Base-by-base conservation (phyloP, 1,284 basidiomycete genomes). In the Ceratobasidium papillatum region DNA sequence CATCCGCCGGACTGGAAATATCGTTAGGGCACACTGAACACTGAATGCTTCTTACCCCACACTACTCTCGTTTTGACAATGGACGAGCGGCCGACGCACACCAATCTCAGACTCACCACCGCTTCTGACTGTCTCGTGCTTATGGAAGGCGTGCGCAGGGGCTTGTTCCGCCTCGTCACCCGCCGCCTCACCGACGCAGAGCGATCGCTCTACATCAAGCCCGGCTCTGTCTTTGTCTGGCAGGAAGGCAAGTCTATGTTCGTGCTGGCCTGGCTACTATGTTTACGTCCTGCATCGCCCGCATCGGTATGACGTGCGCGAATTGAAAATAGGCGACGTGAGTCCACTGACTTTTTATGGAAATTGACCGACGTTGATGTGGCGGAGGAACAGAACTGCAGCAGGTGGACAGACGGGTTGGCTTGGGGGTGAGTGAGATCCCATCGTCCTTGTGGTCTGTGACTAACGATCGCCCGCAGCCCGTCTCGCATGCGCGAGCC, bases 381-480 rank as follows among this genome's bases (percentile, higher is more conserved):
- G 69, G 69, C 69, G 56, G 69, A 62, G 69, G 25, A 32, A 25
- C 36, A 73, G 69, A 73, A 73, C 54, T 73, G 69, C 58, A 73
- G 69, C 59, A 73, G 69, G 58, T 73, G 69, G 69, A 73, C 69
- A 30, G 69, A 73, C 47, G 69, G 69, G 17, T 25, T 73, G 69
- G 69, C 69, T 41, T 73, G 69, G 69, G 69, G 69, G 69, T 73
- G 69, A 73, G 69, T 73, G 69, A 73, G 69, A 43, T 73, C 69
- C 9, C 58, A 73, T 73, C 69, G 56, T 73, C 59, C 69, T 62
- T 73, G 59, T 59, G 32, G 66, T 17, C 47, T 27, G 27, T 25
- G 17, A 73, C 69, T 73, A 8, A 73, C 25, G 32, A 22, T 41
- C n/a, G 9, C n/a, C 22, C 34, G 54, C 47, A 73, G 69, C 32